Conservation (phyloP, 495 filamentous ascomycete genomes). For the Tuber indicum region DNA sequence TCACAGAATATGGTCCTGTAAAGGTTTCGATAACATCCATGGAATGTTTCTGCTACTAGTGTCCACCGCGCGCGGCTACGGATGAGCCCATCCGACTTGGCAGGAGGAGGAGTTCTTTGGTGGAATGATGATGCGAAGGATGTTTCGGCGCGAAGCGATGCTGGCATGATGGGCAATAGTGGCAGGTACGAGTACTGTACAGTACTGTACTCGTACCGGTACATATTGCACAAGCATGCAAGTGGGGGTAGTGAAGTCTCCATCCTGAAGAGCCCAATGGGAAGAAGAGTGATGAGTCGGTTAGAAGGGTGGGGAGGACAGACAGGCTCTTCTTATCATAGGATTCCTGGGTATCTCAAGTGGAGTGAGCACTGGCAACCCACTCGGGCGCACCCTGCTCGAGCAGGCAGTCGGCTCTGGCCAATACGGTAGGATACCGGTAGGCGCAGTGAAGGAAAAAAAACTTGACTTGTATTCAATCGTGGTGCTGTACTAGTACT, state of each 20-base stretch:
- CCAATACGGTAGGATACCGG: neutral
- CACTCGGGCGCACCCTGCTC: neutral
- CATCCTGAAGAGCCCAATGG: neutral
- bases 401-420: neutral
- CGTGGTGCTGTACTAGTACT: too few relatives aligned
- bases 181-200: too few relatives aligned
- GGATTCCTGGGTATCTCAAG: neutral
- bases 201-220: too few relatives aligned
- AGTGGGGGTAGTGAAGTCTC: neutral
- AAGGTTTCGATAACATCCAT: neutral
- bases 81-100: neutral
- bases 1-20: neutral
- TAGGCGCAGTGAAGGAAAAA: neutral
- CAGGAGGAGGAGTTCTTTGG: neutral
- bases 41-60: neutral
- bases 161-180: neutral
- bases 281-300: neutral
- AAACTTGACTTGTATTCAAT: neutral
- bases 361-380: neutral
- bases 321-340: neutral
- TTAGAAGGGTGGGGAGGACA: neutral
- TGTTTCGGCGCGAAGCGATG: neutral
- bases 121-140: neutral
- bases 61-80: neutral
- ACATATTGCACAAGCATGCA: neutral